Evolutionary conservation across 129 eudicot species (phyloP).

Genomic region (Escallonia herrerae): DNA sequence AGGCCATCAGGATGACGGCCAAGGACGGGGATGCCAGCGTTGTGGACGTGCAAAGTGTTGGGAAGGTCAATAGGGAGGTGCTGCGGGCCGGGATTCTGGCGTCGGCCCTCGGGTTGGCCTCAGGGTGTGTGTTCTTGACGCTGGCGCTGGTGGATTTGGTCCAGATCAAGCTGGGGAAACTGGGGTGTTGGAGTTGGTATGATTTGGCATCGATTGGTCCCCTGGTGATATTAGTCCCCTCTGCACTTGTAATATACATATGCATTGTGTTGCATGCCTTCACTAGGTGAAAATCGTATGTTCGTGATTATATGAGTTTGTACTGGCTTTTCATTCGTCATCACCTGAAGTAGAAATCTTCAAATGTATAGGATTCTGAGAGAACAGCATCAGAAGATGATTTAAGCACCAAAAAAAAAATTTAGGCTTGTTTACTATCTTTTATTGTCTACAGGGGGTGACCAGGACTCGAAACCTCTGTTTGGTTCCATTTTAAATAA

Average conservation of each 20-base stretch:
- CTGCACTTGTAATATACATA: slow-evolving; percentile 43
- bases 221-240: slow-evolving; percentile 46
- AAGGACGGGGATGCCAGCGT: slow-evolving; percentile 20
- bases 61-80: slow-evolving; percentile 33
- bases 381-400: no score
- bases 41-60: slow-evolving; percentile 22
- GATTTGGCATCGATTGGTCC: slow-evolving; percentile 43
- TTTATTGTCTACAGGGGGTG: no score
- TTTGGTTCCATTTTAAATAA: not conserved
- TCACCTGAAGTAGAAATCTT: no score
- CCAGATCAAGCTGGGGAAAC: slow-evolving; percentile 51
- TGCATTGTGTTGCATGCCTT: slow-evolving; percentile 54
- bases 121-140: slow-evolving; percentile 55
- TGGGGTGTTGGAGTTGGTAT: slow-evolving; percentile 45
- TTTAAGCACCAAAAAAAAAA: no score
- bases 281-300: slow-evolving; percentile 20
- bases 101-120: slow-evolving; percentile 49
- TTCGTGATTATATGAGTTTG: no score
- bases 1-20: slow-evolving; percentile 35
- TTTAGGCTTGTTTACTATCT: no score
- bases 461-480: no score
- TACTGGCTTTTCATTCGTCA: no score
- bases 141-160: slow-evolving; percentile 58
- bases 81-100: slow-evolving; percentile 44
- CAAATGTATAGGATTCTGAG: no score